Base-by-base conservation (phyloP, 2,329 filamentous ascomycete genomes). In the Diplodia sapinea region DNA sequence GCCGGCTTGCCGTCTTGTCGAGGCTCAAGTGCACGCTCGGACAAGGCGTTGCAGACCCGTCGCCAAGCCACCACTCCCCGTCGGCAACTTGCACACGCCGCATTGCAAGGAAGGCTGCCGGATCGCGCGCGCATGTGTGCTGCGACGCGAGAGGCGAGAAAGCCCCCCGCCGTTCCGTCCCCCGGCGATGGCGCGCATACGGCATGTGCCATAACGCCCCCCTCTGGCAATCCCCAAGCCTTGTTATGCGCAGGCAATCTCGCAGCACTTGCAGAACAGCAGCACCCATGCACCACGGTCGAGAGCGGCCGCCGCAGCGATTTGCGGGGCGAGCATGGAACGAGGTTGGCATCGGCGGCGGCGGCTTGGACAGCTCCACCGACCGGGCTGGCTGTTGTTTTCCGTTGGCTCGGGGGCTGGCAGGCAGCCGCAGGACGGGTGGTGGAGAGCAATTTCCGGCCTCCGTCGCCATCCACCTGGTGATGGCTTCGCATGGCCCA, bases 161-260 rank as follows among this genome's bases (percentile, higher is more conserved):
- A n/a, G 33, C 40, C 38, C 40, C 38, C 56, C 23, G 31, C 56
- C 11, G 33, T 36, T 36, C 33, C 43, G 54, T 36, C 55, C 59
- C 59, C 59, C 43, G 59, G 43, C 59, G 59, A 63, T 63, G 59
- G 59, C 59, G 59, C 59, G 59, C 59, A 63, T 63, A 17, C 59
- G 59, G 47, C 59, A 63, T 51, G 31, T 40, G 59, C 59, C 59
- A 63, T 36, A 9, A 23, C n/a, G 29, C 59, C 23, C 56, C 43
- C n/a, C n/a, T 38, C 40, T n/a, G 17, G 11, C 38, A 49, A 26
- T 13, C 36, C 55, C n/a, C 55, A 59, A 43, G 55, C 55, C 55
- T 47, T 59, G 55, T 31, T 49, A 61, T 61, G 57, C 57, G 47
- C 57, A 61, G 57, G 57, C 57, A 61, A 59, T 59, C 56, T 47